These are phyloP conservation scores for Fusarium agapanthi DNA, from an alignment of 2,329 filamentous ascomycete species.

Conservation along the genomic window DNA sequence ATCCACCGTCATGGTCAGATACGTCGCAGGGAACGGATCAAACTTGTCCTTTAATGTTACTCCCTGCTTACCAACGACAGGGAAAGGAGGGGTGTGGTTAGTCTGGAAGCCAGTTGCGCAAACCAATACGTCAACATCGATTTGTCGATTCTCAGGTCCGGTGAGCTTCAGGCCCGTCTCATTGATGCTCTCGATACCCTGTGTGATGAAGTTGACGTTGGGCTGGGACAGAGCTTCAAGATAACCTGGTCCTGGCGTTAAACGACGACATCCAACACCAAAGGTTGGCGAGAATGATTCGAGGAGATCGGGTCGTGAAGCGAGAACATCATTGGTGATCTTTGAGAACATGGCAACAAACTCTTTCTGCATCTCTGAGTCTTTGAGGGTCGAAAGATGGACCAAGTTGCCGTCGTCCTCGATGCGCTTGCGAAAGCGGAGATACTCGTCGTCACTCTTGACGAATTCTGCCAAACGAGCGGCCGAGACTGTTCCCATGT, in stretches of 20 bases:
- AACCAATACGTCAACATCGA: background rate
- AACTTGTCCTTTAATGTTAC: background rate
- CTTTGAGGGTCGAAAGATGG: background rate
- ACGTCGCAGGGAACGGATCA: background rate
- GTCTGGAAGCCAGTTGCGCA: background rate
- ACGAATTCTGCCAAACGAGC: background rate
- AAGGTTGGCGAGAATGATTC: background rate
- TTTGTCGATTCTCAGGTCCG: fast-evolving
- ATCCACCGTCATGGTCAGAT: background rate
- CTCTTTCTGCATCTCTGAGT: background rate
- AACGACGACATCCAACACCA: background rate
- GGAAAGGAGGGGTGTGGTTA: background rate
- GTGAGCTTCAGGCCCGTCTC: background rate
- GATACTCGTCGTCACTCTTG: background rate
- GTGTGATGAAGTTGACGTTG: background rate
- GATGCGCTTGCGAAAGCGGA: background rate
- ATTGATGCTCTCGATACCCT: background rate
- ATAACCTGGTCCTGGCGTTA: background rate
- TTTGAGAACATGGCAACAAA: background rate
- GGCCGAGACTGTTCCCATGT: background rate
- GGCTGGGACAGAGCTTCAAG: fast-evolving
- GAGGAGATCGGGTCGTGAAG: background rate
- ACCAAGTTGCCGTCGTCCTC: background rate
- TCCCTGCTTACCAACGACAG: background rate
- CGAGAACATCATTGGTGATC: background rate